A percentile compares a stretch with the other conserved stretches of the same genome.
Conservation (phyloP, 2,329 filamentous ascomycete genomes). For the Myriosclerotinia scirpicola region DNA sequence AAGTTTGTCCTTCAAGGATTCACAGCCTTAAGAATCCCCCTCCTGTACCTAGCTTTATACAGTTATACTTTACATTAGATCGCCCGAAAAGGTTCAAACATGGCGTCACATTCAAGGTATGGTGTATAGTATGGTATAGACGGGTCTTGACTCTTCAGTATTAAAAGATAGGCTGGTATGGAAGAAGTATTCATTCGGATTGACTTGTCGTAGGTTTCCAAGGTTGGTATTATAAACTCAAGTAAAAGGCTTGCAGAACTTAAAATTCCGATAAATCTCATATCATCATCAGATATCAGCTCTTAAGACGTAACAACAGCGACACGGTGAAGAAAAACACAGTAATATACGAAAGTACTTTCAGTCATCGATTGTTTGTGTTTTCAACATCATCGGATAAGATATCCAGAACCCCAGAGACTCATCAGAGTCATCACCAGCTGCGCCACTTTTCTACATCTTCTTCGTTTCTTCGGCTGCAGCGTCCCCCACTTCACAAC, state of each 20-base stretch:
- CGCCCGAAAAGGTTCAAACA: background rate
- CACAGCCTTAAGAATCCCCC: conserved; percentile 4
- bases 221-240: background rate
- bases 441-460: conserved; percentile 18
- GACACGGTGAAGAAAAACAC: background rate
- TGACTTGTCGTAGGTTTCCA: background rate
- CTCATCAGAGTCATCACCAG: no score
- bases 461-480: conserved; percentile 21
- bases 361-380: conserved; percentile 5
- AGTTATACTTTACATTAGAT: no score
- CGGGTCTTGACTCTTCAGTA: background rate
- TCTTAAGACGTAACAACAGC: background rate
- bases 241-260: no score
- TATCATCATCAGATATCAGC: background rate
- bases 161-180: background rate
- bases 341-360: background rate
- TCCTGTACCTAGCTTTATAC: background rate
- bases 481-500: conserved; percentile 3
- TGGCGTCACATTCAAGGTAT: background rate
- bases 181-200: background rate
- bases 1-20: conserved; percentile 1
- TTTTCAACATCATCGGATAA: conserved; percentile 3
- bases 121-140: no score
- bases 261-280: no score
- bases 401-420: conserved; percentile 12